Base-by-base conservation (phyloP, 2,329 filamentous ascomycete species). In the Gliomastix tumulicola region DNA sequence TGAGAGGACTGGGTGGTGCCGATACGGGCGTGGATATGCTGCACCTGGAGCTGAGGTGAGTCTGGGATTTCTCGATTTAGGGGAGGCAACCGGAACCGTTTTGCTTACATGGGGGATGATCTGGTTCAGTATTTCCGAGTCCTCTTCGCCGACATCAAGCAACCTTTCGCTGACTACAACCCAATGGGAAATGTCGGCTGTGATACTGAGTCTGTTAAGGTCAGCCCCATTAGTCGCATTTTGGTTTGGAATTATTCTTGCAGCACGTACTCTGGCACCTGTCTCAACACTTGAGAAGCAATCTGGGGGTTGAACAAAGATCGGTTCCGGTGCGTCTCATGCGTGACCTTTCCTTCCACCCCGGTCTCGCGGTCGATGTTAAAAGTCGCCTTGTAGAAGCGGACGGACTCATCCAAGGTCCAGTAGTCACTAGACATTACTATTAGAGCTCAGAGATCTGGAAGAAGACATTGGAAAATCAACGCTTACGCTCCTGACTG, bases 1-100 rank as follows among this genome's bases (percentile, higher is more conserved):
- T 61, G 57, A 0, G 57, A 59, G 1, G 57, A 50, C 21, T 60
- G 56, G 3, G 56, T 58, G 8, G 56, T 60, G 15, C 57, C 54
- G 15, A 56, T 58, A 19, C 57, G 47, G 2, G 56, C 44, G 34
- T 60, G 57, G 20, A 59, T 56, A 30, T 60, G 56, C 19, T 49
- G 40, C 8, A 59, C 55, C 56, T 59, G 12, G 7, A 5, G 13
- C 13, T 5, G 13, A 3, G 10, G 16, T 11, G 6, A 28, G 6
- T 28, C 25, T 13, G 25, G 16, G n/a, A n/a, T n/a, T n/a, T n/a
- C n/a, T n/a, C n/a, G n/a, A n/a, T n/a, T n/a, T n/a, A n/a, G n/a
- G n/a, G n/a, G n/a, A n/a, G n/a, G n/a, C n/a, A n/a, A n/a, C n/a
- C n/a, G n/a, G n/a, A n/a, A n/a, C n/a, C n/a, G n/a, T n/a, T n/a